Evolutionary conservation across 805 yeast species (phyloP).

Genomic region (Lipomyces spencermartinsiae): DNA sequence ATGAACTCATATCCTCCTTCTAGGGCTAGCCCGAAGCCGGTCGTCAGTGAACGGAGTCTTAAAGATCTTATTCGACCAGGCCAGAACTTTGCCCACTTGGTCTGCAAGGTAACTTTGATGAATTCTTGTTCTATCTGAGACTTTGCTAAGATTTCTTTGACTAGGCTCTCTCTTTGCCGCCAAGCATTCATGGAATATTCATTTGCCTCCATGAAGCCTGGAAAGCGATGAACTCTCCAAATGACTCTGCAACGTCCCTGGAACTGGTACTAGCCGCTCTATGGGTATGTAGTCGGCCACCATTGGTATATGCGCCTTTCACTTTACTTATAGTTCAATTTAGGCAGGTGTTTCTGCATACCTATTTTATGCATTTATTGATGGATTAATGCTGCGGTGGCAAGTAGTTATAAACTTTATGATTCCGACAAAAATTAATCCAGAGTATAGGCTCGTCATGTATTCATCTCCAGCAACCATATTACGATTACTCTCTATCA

Average conservation of each 20-base stretch:
- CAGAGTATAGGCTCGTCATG: slow-evolving; percentile 66
- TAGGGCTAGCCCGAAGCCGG: slow-evolving; percentile 24
- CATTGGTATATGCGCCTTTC: not conserved
- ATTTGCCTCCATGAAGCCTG: slow-evolving; percentile 48
- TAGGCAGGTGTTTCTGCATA: slow-evolving; percentile 86
- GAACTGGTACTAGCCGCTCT: slow-evolving; percentile 82
- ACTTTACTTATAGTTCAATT: not conserved
- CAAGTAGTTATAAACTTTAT: not conserved
- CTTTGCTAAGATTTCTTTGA: not conserved
- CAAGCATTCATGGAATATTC: slow-evolving; percentile 61
- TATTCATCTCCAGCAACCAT: slow-evolving; percentile 89
- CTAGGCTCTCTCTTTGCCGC: slow-evolving; percentile 70
- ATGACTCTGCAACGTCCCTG: slow-evolving; percentile 65
- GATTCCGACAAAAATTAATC: not conserved
- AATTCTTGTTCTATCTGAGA: not conserved
- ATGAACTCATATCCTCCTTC: slow-evolving; percentile 6
- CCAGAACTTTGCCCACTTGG: slow-evolving; percentile 20
- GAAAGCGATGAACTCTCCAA: slow-evolving; percentile 39
- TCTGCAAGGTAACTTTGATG: slow-evolving; percentile 23
- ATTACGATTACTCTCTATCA: slow-evolving; percentile 82
- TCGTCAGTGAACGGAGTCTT: slow-evolving; percentile 21
- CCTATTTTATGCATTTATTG: slow-evolving; percentile 80
- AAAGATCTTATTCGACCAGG: slow-evolving; percentile 27
- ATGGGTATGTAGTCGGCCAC: slow-evolving; percentile 51
- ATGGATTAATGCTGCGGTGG: slow-evolving; percentile 90